Base-by-base conservation (phyloP, 2,329 filamentous ascomycete species). In the Stagonosporopsis chrysanthemi region DNA sequence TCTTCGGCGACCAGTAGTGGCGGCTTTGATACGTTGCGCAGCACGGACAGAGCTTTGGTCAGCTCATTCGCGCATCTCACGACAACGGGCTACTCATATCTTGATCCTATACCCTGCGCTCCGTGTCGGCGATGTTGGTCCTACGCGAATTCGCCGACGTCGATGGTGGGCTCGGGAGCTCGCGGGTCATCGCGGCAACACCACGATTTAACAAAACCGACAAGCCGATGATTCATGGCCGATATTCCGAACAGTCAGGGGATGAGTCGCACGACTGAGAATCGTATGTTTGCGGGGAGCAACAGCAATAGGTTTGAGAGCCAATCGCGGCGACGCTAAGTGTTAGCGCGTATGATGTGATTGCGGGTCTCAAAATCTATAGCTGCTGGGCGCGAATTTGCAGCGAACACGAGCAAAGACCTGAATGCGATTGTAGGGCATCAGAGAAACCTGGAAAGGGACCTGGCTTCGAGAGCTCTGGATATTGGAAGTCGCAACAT, bases 361-460 rank as follows among this genome's bases (percentile, higher is more conserved):
- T 57, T 39, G 54, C 41, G 48, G 46, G 53, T 52, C 28, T 57
- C 44, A 49, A 57, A 57, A 35, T 52, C 54, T 52, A 57, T 43
- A 42, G 48, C 54, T 52, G 4, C 24, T 40, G 19, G 19, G 28
- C 12, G 39, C 42, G 39, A 48, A 48, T 57, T 39, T 44, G 52
- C 49, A 57, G 39, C 49, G 52, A 38, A 48, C 26, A 48, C 33
- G 40, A 28, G 40, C 15, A 29, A 36, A 23, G 28, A n/a, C 28
- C 42, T 42, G 26, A 12, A 39, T 29, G 39, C 15, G 26, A 3
- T 22, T 40, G 33, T 14, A 15, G 23, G 28, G n/a, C 24, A 4
- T 12, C 17, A n/a, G 22, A 9, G 15, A 35, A 24, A 39, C 39
- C 24, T 14, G 31, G n/a, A 28, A 17, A 29, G n/a, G 45, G 41